Evolutionary conservation across 176 grass and related monocot genomes (phyloP).

Genomic region (Otatea glauca): DNA sequence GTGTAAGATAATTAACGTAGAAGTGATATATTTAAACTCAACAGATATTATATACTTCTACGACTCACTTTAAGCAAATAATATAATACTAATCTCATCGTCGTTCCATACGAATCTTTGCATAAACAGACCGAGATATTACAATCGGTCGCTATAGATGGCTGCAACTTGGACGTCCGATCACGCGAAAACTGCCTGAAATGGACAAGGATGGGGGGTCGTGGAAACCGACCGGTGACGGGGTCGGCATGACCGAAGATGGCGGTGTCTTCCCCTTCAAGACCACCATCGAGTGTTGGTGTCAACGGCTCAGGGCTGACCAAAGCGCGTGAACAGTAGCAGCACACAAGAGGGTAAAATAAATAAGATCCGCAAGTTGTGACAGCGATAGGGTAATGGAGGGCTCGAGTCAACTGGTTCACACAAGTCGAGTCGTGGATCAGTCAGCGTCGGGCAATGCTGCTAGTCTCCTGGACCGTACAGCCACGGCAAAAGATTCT

Average conservation of each 20-base stretch:
- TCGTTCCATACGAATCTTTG: too few relatives aligned
- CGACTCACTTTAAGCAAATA: too few relatives aligned
- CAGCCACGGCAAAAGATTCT: not conserved
- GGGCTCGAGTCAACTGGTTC: constrained; percentile 6
- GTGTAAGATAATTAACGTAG: too few relatives aligned
- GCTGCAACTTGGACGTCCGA: not conserved
- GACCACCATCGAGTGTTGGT: not conserved
- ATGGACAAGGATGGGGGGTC: not conserved
- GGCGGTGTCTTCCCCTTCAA: not conserved
- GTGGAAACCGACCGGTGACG: constrained; percentile 11
- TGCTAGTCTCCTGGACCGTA: not conserved
- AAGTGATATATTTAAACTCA: too few relatives aligned
- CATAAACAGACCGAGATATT: not conserved
- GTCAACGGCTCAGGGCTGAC: constrained; percentile 27
- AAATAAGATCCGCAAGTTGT: not conserved
- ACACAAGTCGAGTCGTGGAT: constrained; percentile 40
- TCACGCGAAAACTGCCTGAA: not conserved
- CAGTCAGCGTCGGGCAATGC: not conserved
- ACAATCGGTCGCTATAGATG: not conserved
- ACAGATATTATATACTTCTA: too few relatives aligned
- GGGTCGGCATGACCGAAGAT: not conserved
- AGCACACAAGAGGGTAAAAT: not conserved
- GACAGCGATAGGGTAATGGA: not conserved
- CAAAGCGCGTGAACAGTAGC: constrained; percentile 15
- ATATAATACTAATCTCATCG: too few relatives aligned